Evolutionary conservation across 257 asterid genomes (phyloP), one percentile per base, ranked within the genome.

Genomic region (Gardenia jasminoides): DNA sequence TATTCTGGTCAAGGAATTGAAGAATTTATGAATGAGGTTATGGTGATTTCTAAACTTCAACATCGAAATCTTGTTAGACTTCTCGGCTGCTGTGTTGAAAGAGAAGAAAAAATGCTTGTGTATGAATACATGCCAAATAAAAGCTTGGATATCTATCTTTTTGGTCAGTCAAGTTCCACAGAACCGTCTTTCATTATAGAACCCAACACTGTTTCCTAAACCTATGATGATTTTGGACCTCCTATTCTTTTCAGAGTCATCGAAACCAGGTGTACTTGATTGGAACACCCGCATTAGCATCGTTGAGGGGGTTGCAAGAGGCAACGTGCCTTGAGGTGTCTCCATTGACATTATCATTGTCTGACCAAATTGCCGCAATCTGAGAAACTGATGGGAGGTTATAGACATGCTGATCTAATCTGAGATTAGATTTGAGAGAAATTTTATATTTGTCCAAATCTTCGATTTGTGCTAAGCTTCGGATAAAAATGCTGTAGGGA

Each of bases 281-380:
- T 91, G 94, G 92, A 80, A 44, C 30, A 88, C 77, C 46, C 90
- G 92, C 15, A 65, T 64, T 67, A n/a, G n/a, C 76, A 85, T 89
- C 31, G 87, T 91, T 66, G 87, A 89, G 43, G 93, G 96, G 72
- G 88, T 86, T 39, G 84, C 88, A 10, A 86, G 93, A 80, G 96
- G 96, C 44, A 36, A 36, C 4, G 0, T 36, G 4, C 4, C 6
- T 36, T 36, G 41, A 5, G 4, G 4, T 36, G 41, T 36, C 41
- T 36, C 6, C 41, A 36, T 36, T 36, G 6, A 5, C 4, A 36
- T 36, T 36, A 3, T 36, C 41, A 36, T 36, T 36, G 41, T 36
- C 41, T 3, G 41, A 36, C 41, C 41, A 36, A 5, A 36, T 36
- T 36, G 41, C 6, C 4, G 41, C 6, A 3, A 36, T 5, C 4